Conservation (phyloP, 805 yeast genomes). For the Nakazawaea ernobii region DNA sequence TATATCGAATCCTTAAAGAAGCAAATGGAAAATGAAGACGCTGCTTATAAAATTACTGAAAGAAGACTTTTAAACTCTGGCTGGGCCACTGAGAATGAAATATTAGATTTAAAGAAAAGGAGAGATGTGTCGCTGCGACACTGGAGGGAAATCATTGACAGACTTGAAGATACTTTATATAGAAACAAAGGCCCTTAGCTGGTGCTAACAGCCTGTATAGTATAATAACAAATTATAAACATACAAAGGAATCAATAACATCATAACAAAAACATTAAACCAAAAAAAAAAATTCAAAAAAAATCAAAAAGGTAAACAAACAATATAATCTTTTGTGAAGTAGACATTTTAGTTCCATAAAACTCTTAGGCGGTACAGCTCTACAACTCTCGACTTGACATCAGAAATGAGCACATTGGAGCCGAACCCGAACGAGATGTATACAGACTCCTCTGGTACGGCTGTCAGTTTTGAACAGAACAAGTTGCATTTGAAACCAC, state of each 20-base stretch:
- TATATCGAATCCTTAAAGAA: slow-evolving; percentile 8
- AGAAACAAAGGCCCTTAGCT: neutral
- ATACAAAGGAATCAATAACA: neutral
- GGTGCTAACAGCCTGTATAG: neutral
- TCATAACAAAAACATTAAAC: neutral
- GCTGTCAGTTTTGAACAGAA: neutral
- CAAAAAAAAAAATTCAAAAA: neutral
- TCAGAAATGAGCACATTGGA: too few relatives aligned
- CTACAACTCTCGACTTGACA: too few relatives aligned
- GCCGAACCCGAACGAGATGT: too few relatives aligned
- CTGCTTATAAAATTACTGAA: slow-evolving; percentile 8
- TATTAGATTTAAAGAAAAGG: slow-evolving; percentile 4
- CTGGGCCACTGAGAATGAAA: slow-evolving; percentile 5
- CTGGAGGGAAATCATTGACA: slow-evolving; percentile 5
- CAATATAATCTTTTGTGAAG: neutral
- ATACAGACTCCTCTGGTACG: neutral
- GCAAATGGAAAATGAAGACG: slow-evolving; percentile 9
- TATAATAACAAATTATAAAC: too few relatives aligned
- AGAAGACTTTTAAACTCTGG: slow-evolving; percentile 7
- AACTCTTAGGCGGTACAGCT: neutral
- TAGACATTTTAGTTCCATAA: neutral
- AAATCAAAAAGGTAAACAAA: slow-evolving; percentile 1
- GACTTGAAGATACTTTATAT: slow-evolving; percentile 4
- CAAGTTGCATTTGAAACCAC: neutral
- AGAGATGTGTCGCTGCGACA: slow-evolving; percentile 1